Conservation (phyloP, 2,329 filamentous ascomycete genomes). For the Parastagonospora avenae region DNA sequence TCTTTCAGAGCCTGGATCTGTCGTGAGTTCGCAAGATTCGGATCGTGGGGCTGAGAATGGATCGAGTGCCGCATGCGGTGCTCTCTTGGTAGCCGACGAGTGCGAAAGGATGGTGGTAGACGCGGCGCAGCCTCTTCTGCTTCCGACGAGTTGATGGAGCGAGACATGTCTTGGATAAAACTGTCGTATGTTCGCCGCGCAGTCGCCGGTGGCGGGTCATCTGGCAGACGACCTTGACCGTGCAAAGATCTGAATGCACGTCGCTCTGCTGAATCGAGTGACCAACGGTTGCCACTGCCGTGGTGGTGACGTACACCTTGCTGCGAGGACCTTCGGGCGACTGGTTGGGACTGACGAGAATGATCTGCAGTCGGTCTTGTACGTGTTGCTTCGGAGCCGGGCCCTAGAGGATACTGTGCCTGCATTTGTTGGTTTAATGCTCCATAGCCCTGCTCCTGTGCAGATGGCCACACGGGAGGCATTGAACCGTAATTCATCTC, state of each 20-base stretch:
- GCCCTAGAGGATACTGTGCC: slow-evolving; percentile 6
- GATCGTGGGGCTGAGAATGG: slow-evolving; percentile 20
- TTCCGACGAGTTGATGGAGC: slow-evolving; percentile 28
- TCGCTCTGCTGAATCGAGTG: slow-evolving; percentile 14
- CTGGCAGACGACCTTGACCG: slow-evolving; percentile 25
- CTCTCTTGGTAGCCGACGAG: slow-evolving; percentile 20
- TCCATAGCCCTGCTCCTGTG: slow-evolving; percentile 8
- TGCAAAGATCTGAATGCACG: slow-evolving; percentile 14
- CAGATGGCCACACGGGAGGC: background rate
- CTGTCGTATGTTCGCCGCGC: slow-evolving; percentile 39
- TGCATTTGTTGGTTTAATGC: slow-evolving; percentile 4
- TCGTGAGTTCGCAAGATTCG: slow-evolving; percentile 24
- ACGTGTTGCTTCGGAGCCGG: slow-evolving; percentile 7
- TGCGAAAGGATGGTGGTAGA: slow-evolving; percentile 22
- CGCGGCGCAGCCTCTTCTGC: slow-evolving; percentile 32
- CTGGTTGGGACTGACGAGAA: slow-evolving; percentile 15
- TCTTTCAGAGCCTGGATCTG: slow-evolving; percentile 41
- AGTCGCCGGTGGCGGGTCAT: slow-evolving; percentile 36
- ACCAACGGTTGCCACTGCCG: slow-evolving; percentile 3
- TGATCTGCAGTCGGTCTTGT: slow-evolving; percentile 10
- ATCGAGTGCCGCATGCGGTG: slow-evolving; percentile 18
- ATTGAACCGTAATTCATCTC: slow-evolving; percentile 5
- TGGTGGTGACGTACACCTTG: slow-evolving; percentile 15
- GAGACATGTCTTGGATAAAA: slow-evolving; percentile 33
- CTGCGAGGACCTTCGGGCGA: slow-evolving; percentile 17